These are phyloP conservation scores for Marasmius tenuissimus DNA, from an alignment of 1,284 basidiomycete genomes.

Conservation along the genomic window DNA sequence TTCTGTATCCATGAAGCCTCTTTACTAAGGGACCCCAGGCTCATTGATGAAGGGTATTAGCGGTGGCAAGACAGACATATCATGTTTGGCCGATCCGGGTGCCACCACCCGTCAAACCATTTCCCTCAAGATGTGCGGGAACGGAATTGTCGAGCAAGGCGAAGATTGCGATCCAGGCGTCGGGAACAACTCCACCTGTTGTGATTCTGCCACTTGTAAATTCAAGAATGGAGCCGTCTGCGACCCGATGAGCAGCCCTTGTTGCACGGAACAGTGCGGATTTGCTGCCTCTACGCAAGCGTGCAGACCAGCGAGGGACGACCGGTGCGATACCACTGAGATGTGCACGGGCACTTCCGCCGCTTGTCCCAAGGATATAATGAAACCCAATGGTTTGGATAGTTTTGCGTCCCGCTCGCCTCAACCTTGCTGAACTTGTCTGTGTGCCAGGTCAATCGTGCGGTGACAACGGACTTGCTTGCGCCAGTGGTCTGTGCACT, in stretches of 20 bases:
- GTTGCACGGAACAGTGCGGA: slow-evolving; percentile 74
- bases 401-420: not conserved
- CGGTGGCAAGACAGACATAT: slow-evolving; percentile 48
- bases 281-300: slow-evolving; percentile 69
- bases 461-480: slow-evolving; percentile 64
- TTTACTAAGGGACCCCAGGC: slow-evolving; percentile 34
- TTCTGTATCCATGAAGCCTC: not conserved
- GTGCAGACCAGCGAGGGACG: slow-evolving; percentile 73
- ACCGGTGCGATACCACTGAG: slow-evolving; percentile 74
- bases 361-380: slow-evolving; percentile 71
- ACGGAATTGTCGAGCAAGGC: slow-evolving; percentile 73
- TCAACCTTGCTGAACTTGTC: not conserved
- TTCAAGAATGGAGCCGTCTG: slow-evolving; percentile 75
- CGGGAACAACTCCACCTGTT: slow-evolving; percentile 59
- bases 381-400: slow-evolving; percentile 54
- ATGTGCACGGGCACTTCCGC: slow-evolving; percentile 77
- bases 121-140: slow-evolving; percentile 75
- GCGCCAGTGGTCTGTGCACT: slow-evolving; percentile 86
- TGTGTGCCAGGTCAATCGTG: slow-evolving; percentile 54
- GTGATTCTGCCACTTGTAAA: slow-evolving; percentile 78
- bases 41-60: slow-evolving; percentile 48
- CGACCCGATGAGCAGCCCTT: slow-evolving; percentile 77
- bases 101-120: slow-evolving; percentile 42
- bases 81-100: slow-evolving; percentile 64
- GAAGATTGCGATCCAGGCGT: slow-evolving; percentile 64